Conservation (phyloP, 169 alveolate species). For the Neospora caninum region DNA sequence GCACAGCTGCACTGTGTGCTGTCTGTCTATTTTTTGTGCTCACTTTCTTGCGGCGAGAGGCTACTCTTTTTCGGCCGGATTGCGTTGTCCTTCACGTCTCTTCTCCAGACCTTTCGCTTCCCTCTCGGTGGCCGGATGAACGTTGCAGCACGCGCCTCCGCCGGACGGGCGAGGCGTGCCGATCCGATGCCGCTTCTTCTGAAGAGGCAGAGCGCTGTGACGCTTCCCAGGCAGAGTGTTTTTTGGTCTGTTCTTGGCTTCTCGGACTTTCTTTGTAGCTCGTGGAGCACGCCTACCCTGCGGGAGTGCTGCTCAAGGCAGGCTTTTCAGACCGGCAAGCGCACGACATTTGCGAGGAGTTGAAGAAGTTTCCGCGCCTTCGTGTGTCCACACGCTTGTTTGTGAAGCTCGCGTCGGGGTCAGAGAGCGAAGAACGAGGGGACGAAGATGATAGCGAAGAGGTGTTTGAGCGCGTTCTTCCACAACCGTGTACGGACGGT, state of each 20-base stretch:
- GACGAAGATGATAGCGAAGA: not conserved
- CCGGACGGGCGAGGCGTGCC: too few relatives aligned
- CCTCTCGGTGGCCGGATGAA: too few relatives aligned
- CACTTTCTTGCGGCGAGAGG: too few relatives aligned
- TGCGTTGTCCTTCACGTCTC: too few relatives aligned
- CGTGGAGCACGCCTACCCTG: not conserved
- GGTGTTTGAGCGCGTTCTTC: not conserved
- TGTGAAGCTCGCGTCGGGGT: not conserved
- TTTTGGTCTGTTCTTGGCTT: not conserved
- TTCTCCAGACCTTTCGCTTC: too few relatives aligned
- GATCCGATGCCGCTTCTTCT: too few relatives aligned
- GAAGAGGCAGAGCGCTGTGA: too few relatives aligned
- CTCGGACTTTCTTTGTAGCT: not conserved
- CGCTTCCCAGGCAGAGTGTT: too few relatives aligned
- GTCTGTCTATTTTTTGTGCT: too few relatives aligned
- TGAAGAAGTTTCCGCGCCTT: conserved; percentile 30
- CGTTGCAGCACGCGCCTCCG: too few relatives aligned
- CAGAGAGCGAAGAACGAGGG: not conserved
- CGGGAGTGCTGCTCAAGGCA: not conserved
- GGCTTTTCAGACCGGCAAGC: not conserved
- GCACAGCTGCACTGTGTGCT: too few relatives aligned
- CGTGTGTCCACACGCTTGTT: conserved; percentile 41
- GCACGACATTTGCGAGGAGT: not conserved
- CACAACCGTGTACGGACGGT: not conserved
- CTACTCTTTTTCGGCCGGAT: too few relatives aligned